phyloP scores from a whole-genome alignment of 2,329 filamentous ascomycete species.

The Pseudogymnoascus sp. region DNA sequence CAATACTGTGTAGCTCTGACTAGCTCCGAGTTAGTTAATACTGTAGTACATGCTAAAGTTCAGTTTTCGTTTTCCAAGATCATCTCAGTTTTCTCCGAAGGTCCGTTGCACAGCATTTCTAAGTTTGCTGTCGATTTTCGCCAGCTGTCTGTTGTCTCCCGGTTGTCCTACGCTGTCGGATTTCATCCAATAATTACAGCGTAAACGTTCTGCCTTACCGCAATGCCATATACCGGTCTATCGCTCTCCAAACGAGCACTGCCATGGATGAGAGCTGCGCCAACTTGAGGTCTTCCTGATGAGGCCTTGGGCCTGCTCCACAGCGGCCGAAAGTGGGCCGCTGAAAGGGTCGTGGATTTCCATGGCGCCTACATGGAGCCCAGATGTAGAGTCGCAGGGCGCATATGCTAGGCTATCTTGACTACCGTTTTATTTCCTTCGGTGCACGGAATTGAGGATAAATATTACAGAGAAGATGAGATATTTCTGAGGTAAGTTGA shows the following conservation, averaged over 20 bases:
- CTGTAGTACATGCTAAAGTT: constrained; percentile 7
- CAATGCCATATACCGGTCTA: not conserved
- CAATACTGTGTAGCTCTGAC: constrained; percentile 1
- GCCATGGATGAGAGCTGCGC: not conserved
- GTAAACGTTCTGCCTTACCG: not conserved
- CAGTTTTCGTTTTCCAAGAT: not conserved
- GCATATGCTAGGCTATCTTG: constrained; percentile 4
- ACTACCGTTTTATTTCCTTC: not conserved
- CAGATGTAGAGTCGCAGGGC: not conserved
- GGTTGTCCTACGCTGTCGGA: not conserved
- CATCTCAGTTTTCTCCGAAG: not conserved
- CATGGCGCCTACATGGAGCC: not conserved
- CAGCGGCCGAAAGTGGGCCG: not conserved
- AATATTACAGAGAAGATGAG: not conserved
- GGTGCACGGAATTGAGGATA: not conserved
- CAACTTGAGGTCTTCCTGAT: not conserved
- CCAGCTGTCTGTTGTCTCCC: not conserved
- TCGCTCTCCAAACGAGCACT: not conserved
- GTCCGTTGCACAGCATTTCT: not conserved
- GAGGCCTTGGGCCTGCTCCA: not conserved
- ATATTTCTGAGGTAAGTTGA: not conserved
- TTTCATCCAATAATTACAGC: not conserved
- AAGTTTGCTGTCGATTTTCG: not conserved
- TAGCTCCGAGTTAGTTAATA: not conserved
- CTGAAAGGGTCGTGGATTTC: not conserved